A percentile compares a stretch with the other conserved stretches of the same genome.
phyloP scores from a whole-genome alignment of 306 rosid genomes.

The Canavalia ensiformis region DNA sequence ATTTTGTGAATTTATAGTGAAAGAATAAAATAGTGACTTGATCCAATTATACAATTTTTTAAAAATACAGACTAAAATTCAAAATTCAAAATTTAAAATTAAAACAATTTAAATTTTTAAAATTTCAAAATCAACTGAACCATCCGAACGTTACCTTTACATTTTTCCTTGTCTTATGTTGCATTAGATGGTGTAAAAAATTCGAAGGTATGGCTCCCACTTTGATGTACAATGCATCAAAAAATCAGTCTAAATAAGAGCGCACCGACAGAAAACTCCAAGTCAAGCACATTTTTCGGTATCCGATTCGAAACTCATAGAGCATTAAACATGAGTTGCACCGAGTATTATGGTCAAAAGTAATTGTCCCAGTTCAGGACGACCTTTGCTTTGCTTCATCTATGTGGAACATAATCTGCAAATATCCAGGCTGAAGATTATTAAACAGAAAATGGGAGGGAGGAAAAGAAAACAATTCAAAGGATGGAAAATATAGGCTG shows the following conservation, averaged over 20 bases:
- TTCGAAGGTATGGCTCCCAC: constrained; percentile 16
- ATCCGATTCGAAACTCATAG: constrained; percentile 36
- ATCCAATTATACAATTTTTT: no score
- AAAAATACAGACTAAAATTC: no score
- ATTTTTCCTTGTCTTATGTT: not conserved
- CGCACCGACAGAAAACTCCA: constrained; percentile 27
- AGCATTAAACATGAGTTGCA: constrained; percentile 37
- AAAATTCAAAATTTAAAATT: no score
- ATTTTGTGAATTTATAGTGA: no score
- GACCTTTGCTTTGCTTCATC: constrained; percentile 67
- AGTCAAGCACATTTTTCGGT: constrained; percentile 12
- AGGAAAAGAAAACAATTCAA: constrained; percentile 8
- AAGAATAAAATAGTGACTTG: no score
- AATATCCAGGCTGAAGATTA: constrained; percentile 31
- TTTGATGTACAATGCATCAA: constrained; percentile 26
- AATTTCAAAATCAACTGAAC: no score
- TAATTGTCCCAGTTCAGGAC: constrained; percentile 33
- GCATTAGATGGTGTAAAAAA: not conserved
- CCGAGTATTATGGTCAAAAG: constrained; percentile 20
- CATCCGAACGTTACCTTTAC: not conserved
- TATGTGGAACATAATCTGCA: constrained; percentile 90
- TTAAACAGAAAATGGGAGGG: constrained; percentile 15
- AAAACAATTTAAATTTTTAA: no score
- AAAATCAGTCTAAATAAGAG: constrained; percentile 4
- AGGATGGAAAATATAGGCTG: not conserved